These are phyloP conservation scores for Myriangium duriaei DNA, from an alignment of 2,329 filamentous ascomycete species.

Conservation along the genomic window DNA sequence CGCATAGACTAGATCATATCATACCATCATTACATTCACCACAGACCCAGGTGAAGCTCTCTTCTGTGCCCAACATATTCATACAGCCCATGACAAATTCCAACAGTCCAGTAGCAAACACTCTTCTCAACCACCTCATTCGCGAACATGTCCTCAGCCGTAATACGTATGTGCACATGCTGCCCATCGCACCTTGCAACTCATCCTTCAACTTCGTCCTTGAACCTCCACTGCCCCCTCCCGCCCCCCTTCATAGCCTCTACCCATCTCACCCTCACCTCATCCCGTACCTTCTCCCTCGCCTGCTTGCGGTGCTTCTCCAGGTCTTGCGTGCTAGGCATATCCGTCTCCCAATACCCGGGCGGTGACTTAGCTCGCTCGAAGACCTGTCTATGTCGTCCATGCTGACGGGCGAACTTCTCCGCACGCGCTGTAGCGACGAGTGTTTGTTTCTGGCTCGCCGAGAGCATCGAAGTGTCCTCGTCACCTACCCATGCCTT, in stretches of 20 bases:
- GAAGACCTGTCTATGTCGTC: constrained; percentile 65
- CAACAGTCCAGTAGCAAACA: no score
- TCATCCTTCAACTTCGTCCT: constrained; percentile 49
- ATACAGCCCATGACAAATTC: no score
- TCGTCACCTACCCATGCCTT: constrained; percentile 43
- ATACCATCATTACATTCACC: no score
- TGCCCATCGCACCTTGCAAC: no score
- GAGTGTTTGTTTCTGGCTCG: constrained; percentile 47
- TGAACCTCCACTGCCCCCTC: constrained; percentile 65
- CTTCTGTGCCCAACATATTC: no score
- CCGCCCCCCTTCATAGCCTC: constrained; percentile 72
- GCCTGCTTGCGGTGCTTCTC: constrained; percentile 53
- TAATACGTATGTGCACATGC: no score
- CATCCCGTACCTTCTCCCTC: constrained; percentile 47
- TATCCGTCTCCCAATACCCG: constrained; percentile 83
- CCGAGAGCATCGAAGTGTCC: constrained; percentile 19
- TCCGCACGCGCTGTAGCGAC: constrained; percentile 58
- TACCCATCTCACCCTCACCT: constrained; percentile 59
- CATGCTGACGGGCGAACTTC: constrained; percentile 60
- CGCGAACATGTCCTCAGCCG: no score
- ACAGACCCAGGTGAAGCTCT: no score
- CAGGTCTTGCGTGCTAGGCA: constrained; percentile 76
- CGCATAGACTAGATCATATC: no score
- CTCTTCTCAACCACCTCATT: no score
- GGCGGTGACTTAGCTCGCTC: constrained; percentile 62